phyloP scores from a whole-genome alignment of 352 stramenopile genomes.

The Pythium periplocum region DNA sequence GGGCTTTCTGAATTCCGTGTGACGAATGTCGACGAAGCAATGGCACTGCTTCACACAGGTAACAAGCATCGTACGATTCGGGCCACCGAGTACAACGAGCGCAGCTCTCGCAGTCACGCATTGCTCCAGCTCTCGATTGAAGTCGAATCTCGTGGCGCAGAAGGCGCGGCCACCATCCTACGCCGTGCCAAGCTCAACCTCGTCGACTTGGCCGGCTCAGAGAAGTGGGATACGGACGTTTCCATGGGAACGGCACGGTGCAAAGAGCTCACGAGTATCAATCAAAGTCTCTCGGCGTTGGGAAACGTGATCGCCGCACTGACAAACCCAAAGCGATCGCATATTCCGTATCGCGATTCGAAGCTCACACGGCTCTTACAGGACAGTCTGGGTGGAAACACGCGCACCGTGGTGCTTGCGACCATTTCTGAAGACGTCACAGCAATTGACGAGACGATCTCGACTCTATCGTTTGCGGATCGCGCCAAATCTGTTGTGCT shows the following conservation, averaged over 20 bases:
- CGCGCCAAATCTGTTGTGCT: slow-evolving; percentile 74
- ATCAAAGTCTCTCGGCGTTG: slow-evolving; percentile 87
- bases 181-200: slow-evolving; percentile 85
- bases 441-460: slow-evolving; percentile 86
- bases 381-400: slow-evolving; percentile 83
- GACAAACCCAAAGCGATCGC: slow-evolving; percentile 52
- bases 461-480: slow-evolving; percentile 87
- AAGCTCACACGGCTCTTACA: slow-evolving; percentile 95
- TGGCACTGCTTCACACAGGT: slow-evolving; percentile 71
- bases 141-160: slow-evolving; percentile 63
- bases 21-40: slow-evolving; percentile 65
- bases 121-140: slow-evolving; percentile 81
- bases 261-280: slow-evolving; percentile 90
- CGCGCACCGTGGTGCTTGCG: slow-evolving; percentile 85
- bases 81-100: slow-evolving; percentile 83
- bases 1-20: slow-evolving; percentile 88
- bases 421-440: slow-evolving; percentile 79
- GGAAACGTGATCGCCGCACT: slow-evolving; percentile 88
- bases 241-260: slow-evolving; percentile 64
- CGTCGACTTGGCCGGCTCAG: slow-evolving; percentile 89
- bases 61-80: slow-evolving; percentile 85
- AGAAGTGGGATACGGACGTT: slow-evolving; percentile 85
- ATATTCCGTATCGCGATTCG: slow-evolving; percentile 96
- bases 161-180: slow-evolving; percentile 69
- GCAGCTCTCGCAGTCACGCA: slow-evolving; percentile 83